A percentile compares a stretch with the other conserved stretches of the same genome.
phyloP scores from a whole-genome alignment of 176 grass and related monocot species.

The Leersia perrieri region DNA sequence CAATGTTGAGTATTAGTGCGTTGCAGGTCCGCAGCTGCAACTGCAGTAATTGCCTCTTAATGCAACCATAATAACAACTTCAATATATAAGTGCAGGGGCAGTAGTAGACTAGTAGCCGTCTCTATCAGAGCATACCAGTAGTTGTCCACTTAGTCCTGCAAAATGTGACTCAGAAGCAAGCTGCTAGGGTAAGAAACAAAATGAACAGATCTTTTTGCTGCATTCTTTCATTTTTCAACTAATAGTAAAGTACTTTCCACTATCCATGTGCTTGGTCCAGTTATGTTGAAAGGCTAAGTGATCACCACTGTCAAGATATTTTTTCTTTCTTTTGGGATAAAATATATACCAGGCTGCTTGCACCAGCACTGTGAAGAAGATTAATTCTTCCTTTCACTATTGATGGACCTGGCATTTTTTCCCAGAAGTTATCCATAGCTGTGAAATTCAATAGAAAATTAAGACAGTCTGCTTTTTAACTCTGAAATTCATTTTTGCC shows the following conservation, averaged over 20 bases:
- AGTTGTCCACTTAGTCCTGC: background rate
- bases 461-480: background rate
- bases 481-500: background rate
- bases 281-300: background rate
- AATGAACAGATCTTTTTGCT: background rate
- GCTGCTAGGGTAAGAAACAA: background rate
- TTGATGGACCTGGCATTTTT: background rate
- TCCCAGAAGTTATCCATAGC: background rate
- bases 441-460: background rate
- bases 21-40: too few relatives aligned
- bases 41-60: too few relatives aligned
- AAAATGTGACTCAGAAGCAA: conserved; percentile 10
- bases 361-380: background rate
- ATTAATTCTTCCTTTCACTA: background rate
- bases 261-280: background rate
- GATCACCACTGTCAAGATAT: background rate
- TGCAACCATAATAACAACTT: conserved; percentile 1
- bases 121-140: background rate
- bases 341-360: background rate
- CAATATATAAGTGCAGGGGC: background rate
- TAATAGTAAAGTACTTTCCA: background rate
- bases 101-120: background rate
- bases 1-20: too few relatives aligned
- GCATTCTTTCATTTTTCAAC: background rate
- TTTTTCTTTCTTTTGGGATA: background rate